These are phyloP conservation scores for Candida ascalaphidarum DNA, from an alignment of 805 yeast genomes.

Conservation along the genomic window DNA sequence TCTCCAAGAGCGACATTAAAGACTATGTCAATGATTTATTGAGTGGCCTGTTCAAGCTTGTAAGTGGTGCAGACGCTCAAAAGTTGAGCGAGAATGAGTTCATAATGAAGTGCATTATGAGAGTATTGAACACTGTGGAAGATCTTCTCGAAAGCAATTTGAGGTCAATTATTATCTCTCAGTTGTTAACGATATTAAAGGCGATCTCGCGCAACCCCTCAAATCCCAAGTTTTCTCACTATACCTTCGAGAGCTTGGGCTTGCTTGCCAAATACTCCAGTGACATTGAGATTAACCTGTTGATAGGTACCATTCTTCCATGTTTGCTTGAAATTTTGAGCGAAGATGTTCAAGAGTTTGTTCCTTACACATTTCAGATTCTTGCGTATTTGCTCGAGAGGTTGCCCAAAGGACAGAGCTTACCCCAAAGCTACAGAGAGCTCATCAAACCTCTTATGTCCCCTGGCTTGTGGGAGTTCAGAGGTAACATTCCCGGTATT, in stretches of 20 bases:
- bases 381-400: slow-evolving; percentile 68
- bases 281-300: no score
- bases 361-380: slow-evolving; percentile 90
- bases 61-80: slow-evolving; percentile 48
- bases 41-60: slow-evolving; percentile 56
- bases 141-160: slow-evolving; percentile 43
- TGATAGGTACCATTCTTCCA: slow-evolving; percentile 53
- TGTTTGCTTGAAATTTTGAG: slow-evolving; percentile 58
- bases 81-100: slow-evolving; percentile 93
- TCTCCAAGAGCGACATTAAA: slow-evolving; percentile 65
- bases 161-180: slow-evolving; percentile 44
- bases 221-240: slow-evolving; percentile 90
- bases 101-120: slow-evolving; percentile 80
- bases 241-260: slow-evolving; percentile 81
- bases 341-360: slow-evolving; percentile 86
- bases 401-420: slow-evolving; percentile 35
- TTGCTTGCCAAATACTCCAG: slow-evolving; percentile 59
- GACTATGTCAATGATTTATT: slow-evolving; percentile 52
- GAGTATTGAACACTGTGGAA: slow-evolving; percentile 67
- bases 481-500: slow-evolving; percentile 91
- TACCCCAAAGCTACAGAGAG: slow-evolving; percentile 60
- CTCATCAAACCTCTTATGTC: slow-evolving; percentile 76
- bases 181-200: slow-evolving; percentile 59
- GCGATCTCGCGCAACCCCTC: slow-evolving; percentile 85
- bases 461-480: slow-evolving; percentile 89